These are phyloP conservation scores for Volvox reticuliferus DNA, from an alignment of 139 green algal species.

Conservation along the genomic window DNA sequence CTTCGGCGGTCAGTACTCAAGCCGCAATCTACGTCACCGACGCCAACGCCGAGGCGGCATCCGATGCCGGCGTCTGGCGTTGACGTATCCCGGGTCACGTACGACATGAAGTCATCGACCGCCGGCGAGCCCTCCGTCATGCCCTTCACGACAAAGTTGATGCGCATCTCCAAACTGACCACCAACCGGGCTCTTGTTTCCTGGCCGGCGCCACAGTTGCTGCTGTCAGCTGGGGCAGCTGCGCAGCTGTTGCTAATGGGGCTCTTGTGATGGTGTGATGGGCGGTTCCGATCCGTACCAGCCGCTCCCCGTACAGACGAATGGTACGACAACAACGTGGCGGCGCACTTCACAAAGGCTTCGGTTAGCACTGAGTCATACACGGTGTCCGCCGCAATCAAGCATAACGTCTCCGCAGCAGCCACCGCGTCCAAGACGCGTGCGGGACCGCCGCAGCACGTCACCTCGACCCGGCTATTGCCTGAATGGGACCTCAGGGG, in stretches of 20 bases:
- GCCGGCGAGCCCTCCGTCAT: slow-evolving; percentile 28
- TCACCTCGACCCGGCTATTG: neutral
- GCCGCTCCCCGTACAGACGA: neutral
- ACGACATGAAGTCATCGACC: slow-evolving; percentile 57
- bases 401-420: neutral
- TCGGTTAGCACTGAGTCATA: slow-evolving; percentile 58
- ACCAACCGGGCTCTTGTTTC: neutral
- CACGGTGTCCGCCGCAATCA: slow-evolving; percentile 34
- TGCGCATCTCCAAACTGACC: slow-evolving; percentile 53
- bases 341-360: slow-evolving; percentile 36
- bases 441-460: neutral
- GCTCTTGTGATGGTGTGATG: neutral
- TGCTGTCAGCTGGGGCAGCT: neutral
- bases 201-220: neutral
- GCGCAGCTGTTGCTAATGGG: too few relatives aligned
- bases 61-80: neutral
- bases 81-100: slow-evolving; percentile 14
- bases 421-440: neutral
- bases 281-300: neutral
- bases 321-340: slow-evolving; percentile 33
- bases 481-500: neutral
- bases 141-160: slow-evolving; percentile 48
- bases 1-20: neutral
- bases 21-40: neutral
- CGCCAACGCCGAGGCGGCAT: neutral